These are phyloP conservation scores for Penicillium sp. DNA, from an alignment of 2,329 filamentous ascomycete species.

Conservation along the genomic window DNA sequence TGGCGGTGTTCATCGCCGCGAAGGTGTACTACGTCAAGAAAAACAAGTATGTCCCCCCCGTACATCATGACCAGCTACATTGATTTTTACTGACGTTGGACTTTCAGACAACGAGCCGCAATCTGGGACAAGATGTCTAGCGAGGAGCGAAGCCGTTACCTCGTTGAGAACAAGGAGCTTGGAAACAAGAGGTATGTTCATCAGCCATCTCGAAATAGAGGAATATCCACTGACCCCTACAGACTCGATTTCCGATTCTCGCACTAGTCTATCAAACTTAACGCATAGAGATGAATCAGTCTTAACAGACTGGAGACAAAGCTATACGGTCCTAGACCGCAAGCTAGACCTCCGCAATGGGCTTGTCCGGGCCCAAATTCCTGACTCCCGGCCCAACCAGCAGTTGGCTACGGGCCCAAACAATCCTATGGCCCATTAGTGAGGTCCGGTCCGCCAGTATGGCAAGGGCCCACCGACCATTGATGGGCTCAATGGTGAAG, in stretches of 20 bases:
- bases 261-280: slow-evolving; percentile 20
- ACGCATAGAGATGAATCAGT: neutral
- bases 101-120: slow-evolving; percentile 30
- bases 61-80: neutral
- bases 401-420: too few species aligned
- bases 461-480: too few species aligned
- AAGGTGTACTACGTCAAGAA: slow-evolving; percentile 42
- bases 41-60: slow-evolving; percentile 34
- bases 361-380: too few species aligned
- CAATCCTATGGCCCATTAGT: too few species aligned
- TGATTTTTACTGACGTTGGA: slow-evolving; percentile 5
- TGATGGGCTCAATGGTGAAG: too few species aligned
- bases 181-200: slow-evolving; percentile 44
- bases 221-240: slow-evolving; percentile 1
- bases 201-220: neutral
- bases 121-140: slow-evolving; percentile 42
- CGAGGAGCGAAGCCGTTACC: slow-evolving; percentile 38
- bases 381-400: too few species aligned
- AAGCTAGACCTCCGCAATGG: too few species aligned
- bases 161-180: slow-evolving; percentile 37
- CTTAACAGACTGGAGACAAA: neutral
- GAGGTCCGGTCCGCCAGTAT: too few species aligned
- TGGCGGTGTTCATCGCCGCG: slow-evolving; percentile 49
- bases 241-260: slow-evolving; percentile 41
- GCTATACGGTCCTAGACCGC: neutral